Evolutionary conservation across 1,284 basidiomycete genomes (phyloP).

Genomic region (Malassezia nana): DNA sequence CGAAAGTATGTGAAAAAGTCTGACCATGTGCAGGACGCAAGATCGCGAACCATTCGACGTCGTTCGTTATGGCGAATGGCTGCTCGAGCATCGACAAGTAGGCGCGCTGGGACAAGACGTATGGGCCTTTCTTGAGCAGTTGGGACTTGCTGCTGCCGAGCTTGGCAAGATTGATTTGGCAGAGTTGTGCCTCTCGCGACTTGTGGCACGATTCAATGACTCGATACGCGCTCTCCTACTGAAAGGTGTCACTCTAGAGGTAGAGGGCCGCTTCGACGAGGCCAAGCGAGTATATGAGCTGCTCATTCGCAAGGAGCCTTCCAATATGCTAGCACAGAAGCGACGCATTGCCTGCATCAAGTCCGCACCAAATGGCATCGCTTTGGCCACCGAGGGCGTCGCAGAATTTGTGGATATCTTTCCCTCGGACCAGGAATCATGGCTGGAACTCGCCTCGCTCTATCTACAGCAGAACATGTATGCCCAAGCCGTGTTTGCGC

Average conservation of each 20-base stretch:
- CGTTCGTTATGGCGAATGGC: conserved; percentile 57
- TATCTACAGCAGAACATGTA: conserved; percentile 65
- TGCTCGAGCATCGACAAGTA: conserved; percentile 52
- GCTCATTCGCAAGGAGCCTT: conserved; percentile 60
- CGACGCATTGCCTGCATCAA: conserved; percentile 62
- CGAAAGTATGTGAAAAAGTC: conserved; percentile 1
- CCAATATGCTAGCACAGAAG: conserved; percentile 70
- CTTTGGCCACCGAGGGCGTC: conserved; percentile 65
- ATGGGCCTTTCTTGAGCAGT: conserved; percentile 79
- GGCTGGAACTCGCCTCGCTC: conserved; percentile 83
- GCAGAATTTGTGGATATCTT: conserved; percentile 77
- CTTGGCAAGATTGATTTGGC: conserved; percentile 68
- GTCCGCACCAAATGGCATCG: conserved; percentile 15
- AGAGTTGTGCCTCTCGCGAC: conserved; percentile 61
- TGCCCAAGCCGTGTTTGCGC: conserved; percentile 59
- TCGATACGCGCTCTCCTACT: conserved; percentile 74
- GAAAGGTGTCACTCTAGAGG: conserved; percentile 76
- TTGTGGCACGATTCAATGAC: conserved; percentile 64
- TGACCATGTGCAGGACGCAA: conserved; percentile 1
- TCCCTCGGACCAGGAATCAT: conserved; percentile 81
- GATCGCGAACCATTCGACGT: conserved; percentile 61
- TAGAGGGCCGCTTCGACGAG: conserved; percentile 51
- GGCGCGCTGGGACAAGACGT: conserved; percentile 52
- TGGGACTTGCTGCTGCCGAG: conserved; percentile 76
- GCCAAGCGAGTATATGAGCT: conserved; percentile 63